Percentiles rank a stretch among this genome's conserved stretches.
Evolutionary conservation across 805 yeast species (phyloP).

Genomic region (Candida takata): DNA sequence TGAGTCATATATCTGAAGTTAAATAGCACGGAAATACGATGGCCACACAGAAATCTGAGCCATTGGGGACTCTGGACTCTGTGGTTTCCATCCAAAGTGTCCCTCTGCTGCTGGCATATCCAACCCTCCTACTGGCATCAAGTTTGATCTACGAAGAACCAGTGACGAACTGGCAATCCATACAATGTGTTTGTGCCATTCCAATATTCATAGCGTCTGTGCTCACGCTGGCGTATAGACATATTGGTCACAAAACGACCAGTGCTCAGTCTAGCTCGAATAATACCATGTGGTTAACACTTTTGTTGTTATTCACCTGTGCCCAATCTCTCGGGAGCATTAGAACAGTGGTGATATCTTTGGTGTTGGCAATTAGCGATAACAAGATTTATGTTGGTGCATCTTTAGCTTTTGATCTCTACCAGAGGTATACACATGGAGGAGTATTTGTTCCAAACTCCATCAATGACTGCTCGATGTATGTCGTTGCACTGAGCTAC

Average conservation of each 20-base stretch:
- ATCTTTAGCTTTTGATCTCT: slow-evolving; percentile 13
- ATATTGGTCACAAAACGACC: not conserved
- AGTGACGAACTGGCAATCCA: slow-evolving; percentile 1
- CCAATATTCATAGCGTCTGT: slow-evolving; percentile 14
- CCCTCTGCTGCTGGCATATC: slow-evolving; percentile 23
- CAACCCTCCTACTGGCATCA: slow-evolving; percentile 19
- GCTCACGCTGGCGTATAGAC: slow-evolving; percentile 10
- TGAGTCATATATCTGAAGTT: no score
- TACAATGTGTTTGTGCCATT: slow-evolving; percentile 1
- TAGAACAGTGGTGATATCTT: slow-evolving; percentile 16
- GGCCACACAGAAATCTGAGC: not conserved
- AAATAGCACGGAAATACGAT: no score
- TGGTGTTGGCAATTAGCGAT: slow-evolving; percentile 16
- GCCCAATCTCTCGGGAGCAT: slow-evolving; percentile 18
- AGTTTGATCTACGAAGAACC: slow-evolving; percentile 12
- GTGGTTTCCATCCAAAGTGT: slow-evolving; percentile 18
- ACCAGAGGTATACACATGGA: slow-evolving; percentile 2
- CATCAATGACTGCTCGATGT: not conserved
- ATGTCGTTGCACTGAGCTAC: slow-evolving; percentile 2
- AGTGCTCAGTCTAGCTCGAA: not conserved
- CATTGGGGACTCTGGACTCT: slow-evolving; percentile 15
- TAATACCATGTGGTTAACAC: slow-evolving; percentile 1
- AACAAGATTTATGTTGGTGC: slow-evolving; percentile 6
- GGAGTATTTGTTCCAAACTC: not conserved
- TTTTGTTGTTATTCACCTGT: slow-evolving; percentile 9